phyloP scores from a whole-genome alignment of 208 protist genomes.

The Naegleria fowleri region DNA sequence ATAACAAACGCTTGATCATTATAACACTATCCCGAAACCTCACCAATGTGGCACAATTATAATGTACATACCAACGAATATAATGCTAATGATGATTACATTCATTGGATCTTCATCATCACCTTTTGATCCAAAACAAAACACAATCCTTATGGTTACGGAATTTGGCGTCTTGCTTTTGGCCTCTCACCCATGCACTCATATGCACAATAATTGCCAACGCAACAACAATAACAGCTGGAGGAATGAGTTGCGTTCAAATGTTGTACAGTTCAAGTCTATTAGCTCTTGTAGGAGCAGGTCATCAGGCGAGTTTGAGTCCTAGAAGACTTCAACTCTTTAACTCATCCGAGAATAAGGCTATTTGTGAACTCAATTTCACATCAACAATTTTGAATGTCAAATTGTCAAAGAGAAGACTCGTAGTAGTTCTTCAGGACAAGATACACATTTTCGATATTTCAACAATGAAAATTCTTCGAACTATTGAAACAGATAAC shows the following conservation, averaged over 20 bases:
- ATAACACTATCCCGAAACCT: too few species aligned
- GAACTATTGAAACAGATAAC: constrained; percentile 28
- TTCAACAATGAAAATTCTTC: constrained; percentile 44
- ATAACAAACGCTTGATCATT: too few species aligned
- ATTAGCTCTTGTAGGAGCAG: constrained; percentile 43
- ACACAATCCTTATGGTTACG: too few species aligned
- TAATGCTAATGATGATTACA: too few species aligned
- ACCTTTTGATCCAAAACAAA: too few species aligned
- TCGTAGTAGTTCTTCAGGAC: constrained; percentile 46
- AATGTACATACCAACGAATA: too few species aligned
- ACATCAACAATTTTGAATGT: constrained; percentile 41
- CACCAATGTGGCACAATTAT: too few species aligned
- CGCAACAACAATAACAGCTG: constrained; percentile 7
- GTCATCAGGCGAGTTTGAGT: constrained; percentile 33
- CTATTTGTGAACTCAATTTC: constrained; percentile 51
- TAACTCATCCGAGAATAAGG: constrained; percentile 39
- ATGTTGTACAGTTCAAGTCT: constrained; percentile 48
- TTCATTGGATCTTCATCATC: too few species aligned
- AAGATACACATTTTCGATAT: constrained; percentile 51
- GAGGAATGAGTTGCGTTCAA: constrained; percentile 40
- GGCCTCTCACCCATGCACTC: too few species aligned
- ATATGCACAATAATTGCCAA: too few species aligned
- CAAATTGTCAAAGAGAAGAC: constrained; percentile 37
- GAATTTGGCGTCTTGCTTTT: too few species aligned
- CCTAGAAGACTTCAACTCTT: constrained; percentile 42